Base-by-base conservation (phyloP, 306 rosid genomes). In the Trifolium fragiferum region DNA sequence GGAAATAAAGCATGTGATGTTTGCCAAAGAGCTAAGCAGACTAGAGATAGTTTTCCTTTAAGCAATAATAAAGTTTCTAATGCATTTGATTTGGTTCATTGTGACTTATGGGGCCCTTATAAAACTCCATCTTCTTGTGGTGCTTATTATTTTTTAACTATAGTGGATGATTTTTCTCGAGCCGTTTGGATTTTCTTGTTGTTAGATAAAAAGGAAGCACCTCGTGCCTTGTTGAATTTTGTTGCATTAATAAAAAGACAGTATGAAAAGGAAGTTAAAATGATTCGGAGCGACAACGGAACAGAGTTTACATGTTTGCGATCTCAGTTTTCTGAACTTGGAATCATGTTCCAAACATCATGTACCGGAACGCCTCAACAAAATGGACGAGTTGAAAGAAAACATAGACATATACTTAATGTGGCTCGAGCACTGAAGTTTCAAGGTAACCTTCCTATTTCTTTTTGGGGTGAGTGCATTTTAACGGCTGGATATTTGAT, bases 71-170 rank as follows among this genome's bases (percentile, higher is more conserved):
- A 30, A 30, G 33, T 1, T 0, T 0, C 6, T 30, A 30, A 1
- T 30, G 33, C 33, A 30, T 30, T 30, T 30, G 33, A 4, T 0
- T 30, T 30, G 1, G 33, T 30, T 30, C 6, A 30, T 4, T 30
- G 57, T 50, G 21, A 50, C 21, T 0, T 15, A 10, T 49, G 57
- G 10, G 57, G 57, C 4, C 21, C 20, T 50, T 50, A 50, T 50
- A 50, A 50, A 50, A 50, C 57, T n/a, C 57, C 20, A 15, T 50
- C 57, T 50, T 50, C 57, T 5, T 50, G 57, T 50, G 57, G 21
- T 50, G 57, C 57, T 50, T 50, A 50, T 50, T 50, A 50, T 12
- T 50, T 50, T 50, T 50, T 50, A 50, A 50, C 57, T 50, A 50
- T 50, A 30, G 33, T 30, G 33, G 33, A 27, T 27, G 6, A 30